Conservation (phyloP, 371 early-diverging fungal genomes). For the Mycotypha africana region DNA sequence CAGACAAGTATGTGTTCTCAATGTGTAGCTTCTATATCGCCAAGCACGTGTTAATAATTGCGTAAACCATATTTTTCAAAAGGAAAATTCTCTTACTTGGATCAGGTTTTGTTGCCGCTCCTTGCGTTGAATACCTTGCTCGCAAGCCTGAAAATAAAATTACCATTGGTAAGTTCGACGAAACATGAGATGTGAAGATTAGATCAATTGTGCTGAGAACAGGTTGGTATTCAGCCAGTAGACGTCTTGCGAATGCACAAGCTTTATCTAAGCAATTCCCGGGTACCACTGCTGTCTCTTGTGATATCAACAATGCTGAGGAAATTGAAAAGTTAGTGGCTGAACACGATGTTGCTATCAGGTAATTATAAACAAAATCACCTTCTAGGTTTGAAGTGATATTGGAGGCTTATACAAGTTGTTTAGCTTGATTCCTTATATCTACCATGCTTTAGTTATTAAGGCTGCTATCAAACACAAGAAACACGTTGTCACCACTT, state of each 20-base stretch:
- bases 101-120: slow-evolving; percentile 96
- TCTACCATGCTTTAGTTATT: slow-evolving; percentile 80
- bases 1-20: slow-evolving; percentile 14
- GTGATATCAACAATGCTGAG: slow-evolving; percentile 78
- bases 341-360: slow-evolving; percentile 77
- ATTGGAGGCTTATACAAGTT: not conserved
- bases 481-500: slow-evolving; percentile 87
- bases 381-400: not conserved
- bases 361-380: slow-evolving; percentile 14
- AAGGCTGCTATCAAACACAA: slow-evolving; percentile 75
- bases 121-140: slow-evolving; percentile 90
- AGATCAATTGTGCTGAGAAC: not conserved
- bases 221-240: slow-evolving; percentile 59
- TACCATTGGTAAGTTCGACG: slow-evolving; percentile 65
- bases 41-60: no score
- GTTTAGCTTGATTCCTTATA: slow-evolving; percentile 82
- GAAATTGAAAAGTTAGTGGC: slow-evolving; percentile 87
- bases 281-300: slow-evolving; percentile 58
- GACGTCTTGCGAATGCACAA: slow-evolving; percentile 73
- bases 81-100: slow-evolving; percentile 92
- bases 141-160: slow-evolving; percentile 78
- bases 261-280: slow-evolving; percentile 57
- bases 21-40: no score
- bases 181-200: not conserved
- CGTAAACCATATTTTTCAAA: not conserved